Conservation (phyloP, 768 basidiomycete species). For the Exsudoporus frostii region DNA sequence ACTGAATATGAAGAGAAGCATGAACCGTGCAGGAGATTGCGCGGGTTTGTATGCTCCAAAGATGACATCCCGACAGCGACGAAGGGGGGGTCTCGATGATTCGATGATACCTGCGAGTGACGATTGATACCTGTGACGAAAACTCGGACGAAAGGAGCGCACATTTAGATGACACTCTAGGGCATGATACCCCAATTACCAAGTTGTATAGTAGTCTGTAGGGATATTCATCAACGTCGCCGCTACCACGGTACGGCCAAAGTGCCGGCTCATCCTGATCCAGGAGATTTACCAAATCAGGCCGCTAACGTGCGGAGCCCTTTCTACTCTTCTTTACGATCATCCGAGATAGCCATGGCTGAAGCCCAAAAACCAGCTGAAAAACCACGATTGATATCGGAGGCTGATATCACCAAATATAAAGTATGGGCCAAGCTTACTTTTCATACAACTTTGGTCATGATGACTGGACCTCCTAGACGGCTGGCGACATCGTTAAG, state of each 20-base stretch:
- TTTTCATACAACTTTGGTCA: conserved; percentile 16
- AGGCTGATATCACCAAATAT: conserved; percentile 83
- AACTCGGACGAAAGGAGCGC: conserved; percentile 7
- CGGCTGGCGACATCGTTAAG: conserved; percentile 89
- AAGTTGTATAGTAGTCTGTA: conserved; percentile 28
- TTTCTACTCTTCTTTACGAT: conserved; percentile 5
- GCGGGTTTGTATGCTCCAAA: conserved; percentile 57
- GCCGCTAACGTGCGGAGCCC: conserved; percentile 6
- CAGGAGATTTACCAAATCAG: conserved; percentile 25
- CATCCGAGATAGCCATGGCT: conserved; percentile 45
- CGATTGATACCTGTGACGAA: conserved; percentile 19
- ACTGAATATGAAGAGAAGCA: conserved; percentile 16
- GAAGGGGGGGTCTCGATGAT: conserved; percentile 9
- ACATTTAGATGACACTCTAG: conserved; percentile 20
- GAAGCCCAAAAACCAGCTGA: conserved; percentile 49
- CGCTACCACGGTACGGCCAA: not conserved
- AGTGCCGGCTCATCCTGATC: not conserved
- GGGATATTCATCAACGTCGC: conserved; percentile 10
- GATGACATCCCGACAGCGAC: conserved; percentile 7
- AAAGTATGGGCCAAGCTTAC: conserved; percentile 51
- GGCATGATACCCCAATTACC: conserved; percentile 24
- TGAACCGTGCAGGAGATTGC: conserved; percentile 41
- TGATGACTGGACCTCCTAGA: conserved; percentile 39
- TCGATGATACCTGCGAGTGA: conserved; percentile 9
- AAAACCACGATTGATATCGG: conserved; percentile 54